Percentiles rank a stretch among this genome's conserved stretches.
Conservation (phyloP, 495 filamentous ascomycete genomes). For the Polyplosphaeria fusca region DNA sequence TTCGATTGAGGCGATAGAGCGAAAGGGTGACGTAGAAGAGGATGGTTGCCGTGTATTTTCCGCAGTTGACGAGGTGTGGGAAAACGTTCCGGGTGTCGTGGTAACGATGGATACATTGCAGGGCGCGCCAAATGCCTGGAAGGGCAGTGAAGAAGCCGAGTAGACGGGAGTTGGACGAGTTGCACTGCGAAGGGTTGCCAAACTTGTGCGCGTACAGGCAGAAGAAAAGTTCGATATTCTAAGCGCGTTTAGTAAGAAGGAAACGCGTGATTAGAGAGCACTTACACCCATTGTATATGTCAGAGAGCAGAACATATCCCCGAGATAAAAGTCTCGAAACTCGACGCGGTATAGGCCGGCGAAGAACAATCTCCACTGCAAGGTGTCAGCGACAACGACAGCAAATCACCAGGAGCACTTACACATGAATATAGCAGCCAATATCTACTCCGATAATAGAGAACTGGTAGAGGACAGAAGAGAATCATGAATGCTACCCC, state of each 20-base stretch:
- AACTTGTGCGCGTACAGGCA: slow-evolving; percentile 82
- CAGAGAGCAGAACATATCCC: slow-evolving; percentile 94
- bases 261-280: slow-evolving; percentile 19
- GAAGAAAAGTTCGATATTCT: slow-evolving; percentile 92
- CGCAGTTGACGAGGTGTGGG: slow-evolving; percentile 88
- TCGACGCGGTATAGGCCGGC: slow-evolving; percentile 90
- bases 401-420: neutral
- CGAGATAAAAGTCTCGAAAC: slow-evolving; percentile 95
- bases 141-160: slow-evolving; percentile 83
- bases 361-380: slow-evolving; percentile 75
- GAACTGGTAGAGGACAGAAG: slow-evolving; percentile 67
- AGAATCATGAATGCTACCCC: slow-evolving; percentile 61
- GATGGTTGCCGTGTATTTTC: slow-evolving; percentile 86
- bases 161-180: slow-evolving; percentile 76
- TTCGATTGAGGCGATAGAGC: slow-evolving; percentile 72
- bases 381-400: neutral
- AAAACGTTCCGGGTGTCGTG: slow-evolving; percentile 80
- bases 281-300: slow-evolving; percentile 85
- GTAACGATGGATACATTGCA: slow-evolving; percentile 91
- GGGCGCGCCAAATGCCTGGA: slow-evolving; percentile 80
- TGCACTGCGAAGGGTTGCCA: slow-evolving; percentile 70
- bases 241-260: slow-evolving; percentile 34
- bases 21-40: slow-evolving; percentile 71
- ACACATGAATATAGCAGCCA: slow-evolving; percentile 79
- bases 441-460: slow-evolving; percentile 72